A percentile compares a stretch with the other conserved stretches of the same genome.
Evolutionary conservation across 2,329 filamentous ascomycete genomes (phyloP).

Genomic region (Fusarium robinianum): DNA sequence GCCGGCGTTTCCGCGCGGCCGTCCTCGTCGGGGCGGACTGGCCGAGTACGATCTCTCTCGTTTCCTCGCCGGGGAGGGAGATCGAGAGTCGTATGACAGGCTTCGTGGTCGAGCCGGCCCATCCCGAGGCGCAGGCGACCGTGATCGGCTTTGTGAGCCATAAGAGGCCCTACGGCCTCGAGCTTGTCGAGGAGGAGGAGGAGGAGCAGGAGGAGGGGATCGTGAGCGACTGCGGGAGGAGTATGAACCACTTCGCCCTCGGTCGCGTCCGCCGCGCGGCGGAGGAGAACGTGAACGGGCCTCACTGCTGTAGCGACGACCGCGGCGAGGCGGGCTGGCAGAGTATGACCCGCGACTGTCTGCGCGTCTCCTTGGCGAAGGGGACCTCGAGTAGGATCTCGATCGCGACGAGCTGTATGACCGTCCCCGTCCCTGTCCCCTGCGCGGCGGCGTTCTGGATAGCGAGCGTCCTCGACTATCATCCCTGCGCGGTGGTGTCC

Average conservation of each 20-base stretch:
- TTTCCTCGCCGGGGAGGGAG: slow-evolving; percentile 28
- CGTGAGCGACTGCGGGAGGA: slow-evolving; percentile 42
- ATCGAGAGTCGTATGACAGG: slow-evolving; percentile 32
- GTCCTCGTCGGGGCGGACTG: slow-evolving; percentile 33
- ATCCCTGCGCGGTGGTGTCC: slow-evolving; percentile 41
- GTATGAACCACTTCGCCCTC: slow-evolving; percentile 38
- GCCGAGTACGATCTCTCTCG: slow-evolving; percentile 27
- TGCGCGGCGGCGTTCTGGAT: slow-evolving; percentile 38
- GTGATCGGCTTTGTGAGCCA: slow-evolving; percentile 29
- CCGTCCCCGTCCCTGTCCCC: slow-evolving; percentile 30
- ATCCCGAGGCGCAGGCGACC: slow-evolving; percentile 26
- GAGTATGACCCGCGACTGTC: slow-evolving; percentile 37
- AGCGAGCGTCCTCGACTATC: slow-evolving; percentile 36
- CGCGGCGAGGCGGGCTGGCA: slow-evolving; percentile 38
- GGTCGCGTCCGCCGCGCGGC: slow-evolving; percentile 34
- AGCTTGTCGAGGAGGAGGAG: slow-evolving; percentile 29
- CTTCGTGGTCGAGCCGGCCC: slow-evolving; percentile 19
- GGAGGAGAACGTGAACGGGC: slow-evolving; percentile 39
- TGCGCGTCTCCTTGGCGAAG: slow-evolving; percentile 33
- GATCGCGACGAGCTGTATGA: slow-evolving; percentile 45
- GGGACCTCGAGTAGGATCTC: slow-evolving; percentile 52
- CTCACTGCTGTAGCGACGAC: slow-evolving; percentile 30
- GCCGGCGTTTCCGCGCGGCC: slow-evolving; percentile 25
- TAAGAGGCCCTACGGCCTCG: slow-evolving; percentile 29
- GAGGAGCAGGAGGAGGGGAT: too few relatives aligned